Evolutionary conservation across 1,139 yeast species (phyloP).

Genomic region (Tardiomyces digboiensis): DNA sequence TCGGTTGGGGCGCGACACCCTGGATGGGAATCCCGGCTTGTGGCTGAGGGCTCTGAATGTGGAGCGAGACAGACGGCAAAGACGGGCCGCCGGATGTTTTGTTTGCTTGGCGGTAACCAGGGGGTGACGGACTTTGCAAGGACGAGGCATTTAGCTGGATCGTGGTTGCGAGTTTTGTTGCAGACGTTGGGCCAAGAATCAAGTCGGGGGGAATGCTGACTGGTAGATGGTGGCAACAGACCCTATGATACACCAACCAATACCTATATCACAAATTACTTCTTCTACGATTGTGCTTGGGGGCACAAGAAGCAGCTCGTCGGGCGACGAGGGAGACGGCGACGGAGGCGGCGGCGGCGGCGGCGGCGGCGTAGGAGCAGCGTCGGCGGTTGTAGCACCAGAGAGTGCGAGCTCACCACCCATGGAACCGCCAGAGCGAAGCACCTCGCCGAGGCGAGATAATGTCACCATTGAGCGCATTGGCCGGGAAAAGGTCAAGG

Average conservation of each 20-base stretch:
- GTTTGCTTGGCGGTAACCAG: too few species aligned
- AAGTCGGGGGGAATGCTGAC: too few species aligned
- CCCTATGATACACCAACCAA: constrained; percentile 9
- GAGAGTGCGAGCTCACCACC: constrained; percentile 1
- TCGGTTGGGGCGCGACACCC: too few species aligned
- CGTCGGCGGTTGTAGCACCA: constrained; percentile 9
- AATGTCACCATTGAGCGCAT: constrained; percentile 20
- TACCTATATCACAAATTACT: constrained; percentile 17
- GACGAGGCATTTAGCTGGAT: too few species aligned
- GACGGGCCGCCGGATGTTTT: too few species aligned
- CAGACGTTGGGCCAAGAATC: too few species aligned
- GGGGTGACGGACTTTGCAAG: too few species aligned
- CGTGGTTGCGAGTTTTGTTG: too few species aligned
- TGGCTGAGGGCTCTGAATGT: too few species aligned
- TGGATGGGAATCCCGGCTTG: too few species aligned
- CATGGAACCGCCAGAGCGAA: constrained; percentile 17
- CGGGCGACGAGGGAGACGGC: neutral
- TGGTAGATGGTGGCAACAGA: neutral
- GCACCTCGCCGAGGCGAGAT: constrained; percentile 25
- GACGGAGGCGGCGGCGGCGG: neutral
- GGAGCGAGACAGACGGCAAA: too few species aligned
- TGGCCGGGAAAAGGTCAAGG: constrained; percentile 23
- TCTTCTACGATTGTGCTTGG: constrained; percentile 18
- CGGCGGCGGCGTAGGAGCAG: constrained; percentile 7
- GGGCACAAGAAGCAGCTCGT: neutral